phyloP scores from a whole-genome alignment of 805 yeast genomes.

The Wickerhamiella qilinensis region DNA sequence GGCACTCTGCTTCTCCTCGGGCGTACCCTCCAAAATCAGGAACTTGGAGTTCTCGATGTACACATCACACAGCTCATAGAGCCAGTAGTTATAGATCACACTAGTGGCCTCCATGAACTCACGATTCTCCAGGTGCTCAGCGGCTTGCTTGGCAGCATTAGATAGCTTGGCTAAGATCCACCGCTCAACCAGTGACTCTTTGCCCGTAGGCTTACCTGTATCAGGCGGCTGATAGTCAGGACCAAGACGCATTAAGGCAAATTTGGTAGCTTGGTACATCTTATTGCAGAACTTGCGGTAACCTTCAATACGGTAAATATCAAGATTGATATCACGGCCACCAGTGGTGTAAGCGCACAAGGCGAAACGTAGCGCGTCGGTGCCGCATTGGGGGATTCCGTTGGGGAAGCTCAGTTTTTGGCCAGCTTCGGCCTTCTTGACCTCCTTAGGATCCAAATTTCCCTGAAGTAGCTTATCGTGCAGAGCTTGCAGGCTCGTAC shows the following conservation, averaged over 20 bases:
- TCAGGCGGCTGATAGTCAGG: constrained; percentile 71
- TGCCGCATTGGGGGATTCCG: constrained; percentile 99
- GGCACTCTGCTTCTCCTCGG: constrained; percentile 72
- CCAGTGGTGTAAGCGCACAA: constrained; percentile 97
- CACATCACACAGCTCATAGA: constrained; percentile 86
- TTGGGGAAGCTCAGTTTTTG: constrained; percentile 82
- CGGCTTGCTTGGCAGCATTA: constrained; percentile 46
- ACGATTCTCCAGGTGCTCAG: constrained; percentile 57
- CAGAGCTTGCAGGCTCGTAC: constrained; percentile 64
- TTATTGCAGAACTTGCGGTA: constrained; percentile 99
- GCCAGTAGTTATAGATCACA: constrained; percentile 87
- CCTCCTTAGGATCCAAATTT: constrained; percentile 78
- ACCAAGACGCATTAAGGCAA: constrained; percentile 85
- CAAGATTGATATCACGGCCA: constrained; percentile 94
- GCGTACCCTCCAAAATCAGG: constrained; percentile 80
- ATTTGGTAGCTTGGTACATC: constrained; percentile 97
- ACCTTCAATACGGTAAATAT: constrained; percentile 92
- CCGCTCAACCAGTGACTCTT: constrained; percentile 82
- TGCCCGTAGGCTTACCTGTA: constrained; percentile 39
- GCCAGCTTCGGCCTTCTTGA: constrained; percentile 74
- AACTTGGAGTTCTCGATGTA: constrained; percentile 95
- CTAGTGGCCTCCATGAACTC: constrained; percentile 81
- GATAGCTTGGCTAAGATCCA: constrained; percentile 89
- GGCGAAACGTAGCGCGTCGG: constrained; percentile 96
- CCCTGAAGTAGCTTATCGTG: constrained; percentile 66